Conservation (phyloP, 2,329 filamentous ascomycete species). For the Penicillium sp. region DNA sequence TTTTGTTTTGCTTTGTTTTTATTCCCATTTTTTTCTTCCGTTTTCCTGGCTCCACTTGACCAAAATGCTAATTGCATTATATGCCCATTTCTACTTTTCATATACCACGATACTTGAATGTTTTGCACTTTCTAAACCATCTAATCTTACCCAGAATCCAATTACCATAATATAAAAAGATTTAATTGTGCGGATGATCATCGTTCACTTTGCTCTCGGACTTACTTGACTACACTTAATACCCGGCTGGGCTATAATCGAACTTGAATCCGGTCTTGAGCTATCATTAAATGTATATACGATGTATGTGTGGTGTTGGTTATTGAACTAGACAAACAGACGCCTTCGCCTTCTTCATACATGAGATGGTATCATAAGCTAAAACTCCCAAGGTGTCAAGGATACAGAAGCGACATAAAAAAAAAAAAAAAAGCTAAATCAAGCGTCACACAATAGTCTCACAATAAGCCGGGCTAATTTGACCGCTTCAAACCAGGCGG, state of each 20-base stretch:
- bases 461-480: no score
- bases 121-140: neutral
- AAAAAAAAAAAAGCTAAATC: conserved; percentile 2
- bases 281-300: no score
- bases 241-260: no score
- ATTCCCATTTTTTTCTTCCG: neutral
- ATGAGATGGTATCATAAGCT: conserved; percentile 39
- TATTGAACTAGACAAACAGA: conserved; percentile 14
- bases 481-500: conserved; percentile 41
- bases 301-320: neutral
- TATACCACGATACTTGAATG: neutral
- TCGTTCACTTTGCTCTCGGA: no score
- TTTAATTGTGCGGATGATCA: no score
- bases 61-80: neutral
- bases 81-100: neutral
- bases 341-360: conserved; percentile 25
- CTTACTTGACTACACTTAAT: no score
- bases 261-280: no score
- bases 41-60: neutral
- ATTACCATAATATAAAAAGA: no score
- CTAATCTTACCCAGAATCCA: no score
- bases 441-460: no score
- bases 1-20: neutral
- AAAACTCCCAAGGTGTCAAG: conserved; percentile 1
- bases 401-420: conserved; percentile 6